Percentiles rank a stretch among this genome's conserved stretches.
These are phyloP conservation scores for Penicillium sp. DNA, from an alignment of 2,329 filamentous ascomycete genomes.

Conservation along the genomic window DNA sequence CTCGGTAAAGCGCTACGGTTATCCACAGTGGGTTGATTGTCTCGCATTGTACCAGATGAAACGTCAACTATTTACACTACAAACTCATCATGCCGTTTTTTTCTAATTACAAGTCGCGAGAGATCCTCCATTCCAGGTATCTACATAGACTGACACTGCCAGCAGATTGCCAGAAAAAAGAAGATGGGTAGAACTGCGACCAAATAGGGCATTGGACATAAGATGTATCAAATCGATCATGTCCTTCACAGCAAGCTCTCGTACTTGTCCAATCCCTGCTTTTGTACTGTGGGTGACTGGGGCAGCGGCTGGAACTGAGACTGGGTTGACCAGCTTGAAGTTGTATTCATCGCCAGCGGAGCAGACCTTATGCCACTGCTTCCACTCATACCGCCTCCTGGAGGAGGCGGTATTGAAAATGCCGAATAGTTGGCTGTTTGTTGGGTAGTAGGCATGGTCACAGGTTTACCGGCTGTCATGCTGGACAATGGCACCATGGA, in stretches of 20 bases:
- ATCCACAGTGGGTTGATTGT: too few relatives aligned
- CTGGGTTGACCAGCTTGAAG: slow-evolving; percentile 16
- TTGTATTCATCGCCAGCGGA: slow-evolving; percentile 11
- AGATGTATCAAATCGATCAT: neutral
- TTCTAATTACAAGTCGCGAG: neutral
- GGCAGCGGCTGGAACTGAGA: slow-evolving; percentile 27
- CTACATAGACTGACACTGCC: too few relatives aligned
- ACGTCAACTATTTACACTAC: too few relatives aligned
- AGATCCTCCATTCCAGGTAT: too few relatives aligned
- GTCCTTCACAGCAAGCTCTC: slow-evolving; percentile 52
- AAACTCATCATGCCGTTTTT: too few relatives aligned
- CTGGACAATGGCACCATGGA: slow-evolving; percentile 28
- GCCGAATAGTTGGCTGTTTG: slow-evolving; percentile 33
- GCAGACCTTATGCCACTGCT: slow-evolving; percentile 22
- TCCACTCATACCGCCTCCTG: slow-evolving; percentile 18
- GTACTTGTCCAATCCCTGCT: slow-evolving; percentile 53
- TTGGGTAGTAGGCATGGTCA: slow-evolving; percentile 17
- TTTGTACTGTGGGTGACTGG: slow-evolving; percentile 29
- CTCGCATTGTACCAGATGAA: too few relatives aligned
- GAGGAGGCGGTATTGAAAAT: slow-evolving; percentile 45
- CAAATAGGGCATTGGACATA: neutral
- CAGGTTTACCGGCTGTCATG: slow-evolving; percentile 21
- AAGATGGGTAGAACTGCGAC: neutral
- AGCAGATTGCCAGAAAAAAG: neutral
- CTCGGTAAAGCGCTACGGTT: too few relatives aligned